Percentiles rank a stretch among this genome's conserved stretches.
Conservation (phyloP, 23 red algal species). For the Gracilaria gracilis region DNA sequence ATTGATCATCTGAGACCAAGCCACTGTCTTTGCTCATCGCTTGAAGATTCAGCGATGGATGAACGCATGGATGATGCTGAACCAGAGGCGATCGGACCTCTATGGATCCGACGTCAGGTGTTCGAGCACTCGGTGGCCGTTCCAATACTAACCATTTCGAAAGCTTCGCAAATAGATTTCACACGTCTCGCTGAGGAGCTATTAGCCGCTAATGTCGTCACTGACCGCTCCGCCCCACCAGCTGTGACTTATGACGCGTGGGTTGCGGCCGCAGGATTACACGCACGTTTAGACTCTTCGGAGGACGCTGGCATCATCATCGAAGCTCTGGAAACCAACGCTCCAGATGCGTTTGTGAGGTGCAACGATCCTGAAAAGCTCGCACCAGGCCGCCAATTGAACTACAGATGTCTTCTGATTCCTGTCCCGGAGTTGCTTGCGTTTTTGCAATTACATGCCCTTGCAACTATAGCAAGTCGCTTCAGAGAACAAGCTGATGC, state of each 20-base stretch:
- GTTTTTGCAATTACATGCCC: constrained; percentile 61
- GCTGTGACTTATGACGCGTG: constrained; percentile 77
- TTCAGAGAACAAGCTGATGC: constrained; percentile 70
- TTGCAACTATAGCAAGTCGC: constrained; percentile 57
- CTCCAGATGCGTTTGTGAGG: constrained; percentile 61
- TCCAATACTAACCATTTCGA: constrained; percentile 54
- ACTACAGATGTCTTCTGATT: constrained; percentile 60
- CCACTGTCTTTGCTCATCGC: neutral
- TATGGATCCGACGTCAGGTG: constrained; percentile 82
- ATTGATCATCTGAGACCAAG: neutral
- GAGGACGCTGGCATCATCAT: constrained; percentile 73
- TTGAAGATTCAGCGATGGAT: constrained; percentile 32
- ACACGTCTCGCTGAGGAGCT: constrained; percentile 54
- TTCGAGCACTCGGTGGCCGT: constrained; percentile 79
- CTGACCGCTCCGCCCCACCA: constrained; percentile 18
- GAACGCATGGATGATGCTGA: constrained; percentile 69
- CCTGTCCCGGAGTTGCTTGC: constrained; percentile 75
- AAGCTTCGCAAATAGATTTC: constrained; percentile 75
- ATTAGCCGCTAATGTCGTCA: constrained; percentile 31
- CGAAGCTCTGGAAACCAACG: constrained; percentile 79
- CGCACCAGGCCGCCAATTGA: constrained; percentile 44
- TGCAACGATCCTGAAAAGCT: constrained; percentile 52
- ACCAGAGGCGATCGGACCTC: constrained; percentile 62
- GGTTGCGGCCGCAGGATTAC: constrained; percentile 57
- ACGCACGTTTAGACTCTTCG: constrained; percentile 70